Conservation (phyloP, 2,329 filamentous ascomycete genomes). For the Fusarium sp. region DNA sequence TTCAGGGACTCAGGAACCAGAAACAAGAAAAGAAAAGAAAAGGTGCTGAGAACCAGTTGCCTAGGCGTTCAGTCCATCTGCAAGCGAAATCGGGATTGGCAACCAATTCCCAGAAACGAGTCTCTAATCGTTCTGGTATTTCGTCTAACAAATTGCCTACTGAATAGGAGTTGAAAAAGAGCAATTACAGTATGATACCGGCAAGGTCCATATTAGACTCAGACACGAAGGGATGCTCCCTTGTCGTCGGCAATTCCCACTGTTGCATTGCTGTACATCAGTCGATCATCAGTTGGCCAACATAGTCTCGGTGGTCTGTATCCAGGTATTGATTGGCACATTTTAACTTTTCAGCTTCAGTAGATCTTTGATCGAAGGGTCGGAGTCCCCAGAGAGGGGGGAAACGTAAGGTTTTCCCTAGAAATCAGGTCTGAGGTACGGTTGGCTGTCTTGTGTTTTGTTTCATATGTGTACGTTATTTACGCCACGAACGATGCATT, state of each 20-base stretch:
- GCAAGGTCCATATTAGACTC: background rate
- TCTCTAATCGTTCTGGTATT: background rate
- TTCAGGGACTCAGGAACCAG: constrained; percentile 27
- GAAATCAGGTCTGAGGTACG: background rate
- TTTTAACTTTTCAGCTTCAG: background rate
- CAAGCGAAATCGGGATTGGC: constrained; percentile 2
- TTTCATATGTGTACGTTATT: constrained; percentile 17
- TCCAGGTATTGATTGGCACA: background rate
- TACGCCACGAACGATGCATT: constrained; percentile 1
- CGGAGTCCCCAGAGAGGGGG: background rate
- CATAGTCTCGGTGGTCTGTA: background rate
- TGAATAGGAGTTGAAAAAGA: background rate
- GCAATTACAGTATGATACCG: background rate
- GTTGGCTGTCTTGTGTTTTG: constrained; percentile 8
- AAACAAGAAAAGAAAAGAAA: constrained; percentile 12
- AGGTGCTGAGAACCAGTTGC: background rate
- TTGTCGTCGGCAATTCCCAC: constrained; percentile 32
- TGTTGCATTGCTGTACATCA: constrained; percentile 19
- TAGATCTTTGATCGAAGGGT: background rate
- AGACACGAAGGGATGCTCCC: constrained; percentile 8
- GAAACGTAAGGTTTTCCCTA: constrained; percentile 17
- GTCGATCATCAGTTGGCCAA: constrained; percentile 29
- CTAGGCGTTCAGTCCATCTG: background rate
- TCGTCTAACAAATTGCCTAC: background rate
- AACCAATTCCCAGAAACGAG: background rate